These are phyloP conservation scores for Suhomyces kilbournensis DNA, from an alignment of 805 yeast genomes.

Conservation along the genomic window DNA sequence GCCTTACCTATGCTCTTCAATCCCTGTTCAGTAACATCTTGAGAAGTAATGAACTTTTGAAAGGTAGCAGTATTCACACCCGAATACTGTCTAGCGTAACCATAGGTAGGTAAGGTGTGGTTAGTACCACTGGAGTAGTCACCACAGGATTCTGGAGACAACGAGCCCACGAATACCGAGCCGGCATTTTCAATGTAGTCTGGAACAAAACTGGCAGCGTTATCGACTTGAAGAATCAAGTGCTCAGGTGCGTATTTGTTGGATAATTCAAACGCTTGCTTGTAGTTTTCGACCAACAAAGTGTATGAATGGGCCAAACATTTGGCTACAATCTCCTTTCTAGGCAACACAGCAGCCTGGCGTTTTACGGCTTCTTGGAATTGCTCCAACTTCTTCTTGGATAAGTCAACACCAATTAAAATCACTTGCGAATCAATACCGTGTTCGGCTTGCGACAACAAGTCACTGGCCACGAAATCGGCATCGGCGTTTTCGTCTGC, in stretches of 20 bases:
- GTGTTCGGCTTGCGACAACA: conserved; percentile 97
- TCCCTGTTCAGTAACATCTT: conserved; percentile 84
- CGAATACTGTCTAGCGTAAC: conserved; percentile 95
- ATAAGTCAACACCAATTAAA: conserved; percentile 75
- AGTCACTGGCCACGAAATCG: conserved; percentile 94
- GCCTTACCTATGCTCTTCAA: conserved; percentile 89
- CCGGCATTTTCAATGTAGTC: conserved; percentile 87
- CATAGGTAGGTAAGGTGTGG: conserved; percentile 97
- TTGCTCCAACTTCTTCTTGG: conserved; percentile 54
- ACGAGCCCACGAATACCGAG: conserved; percentile 92
- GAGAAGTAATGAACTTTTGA: conserved; percentile 93
- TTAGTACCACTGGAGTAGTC: conserved; percentile 98
- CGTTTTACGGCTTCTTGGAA: conserved; percentile 79
- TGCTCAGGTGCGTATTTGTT: conserved; percentile 98
- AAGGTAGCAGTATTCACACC: conserved; percentile 96
- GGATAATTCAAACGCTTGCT: conserved; percentile 82
- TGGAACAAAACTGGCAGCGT: conserved; percentile 71
- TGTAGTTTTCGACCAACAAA: conserved; percentile 61
- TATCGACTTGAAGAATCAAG: conserved; percentile 81
- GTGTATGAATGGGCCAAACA: conserved; percentile 91
- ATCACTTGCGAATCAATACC: conserved; percentile 98
- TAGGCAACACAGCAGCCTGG: conserved; percentile 82
- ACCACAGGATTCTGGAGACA: conserved; percentile 97
- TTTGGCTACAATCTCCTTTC: conserved; percentile 89
- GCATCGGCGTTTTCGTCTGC: conserved; percentile 88